Evolutionary conservation across 495 filamentous ascomycete species (phyloP).

Genomic region (Neurospora sp.): DNA sequence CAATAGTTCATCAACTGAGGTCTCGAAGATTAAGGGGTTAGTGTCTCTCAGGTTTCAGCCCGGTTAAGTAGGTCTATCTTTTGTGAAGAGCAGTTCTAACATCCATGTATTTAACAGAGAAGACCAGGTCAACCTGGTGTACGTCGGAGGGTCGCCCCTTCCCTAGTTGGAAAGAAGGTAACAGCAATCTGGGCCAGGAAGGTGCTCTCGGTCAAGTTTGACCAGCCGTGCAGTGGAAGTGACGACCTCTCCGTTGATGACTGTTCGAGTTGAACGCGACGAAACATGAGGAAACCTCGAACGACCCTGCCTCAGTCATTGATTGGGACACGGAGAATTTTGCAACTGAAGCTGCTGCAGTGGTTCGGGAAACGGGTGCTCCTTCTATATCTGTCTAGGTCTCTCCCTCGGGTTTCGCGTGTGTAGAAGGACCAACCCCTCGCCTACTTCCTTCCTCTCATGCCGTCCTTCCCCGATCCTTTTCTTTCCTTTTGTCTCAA

Average conservation of each 20-base stretch:
- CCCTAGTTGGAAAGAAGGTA: neutral
- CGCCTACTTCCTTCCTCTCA: neutral
- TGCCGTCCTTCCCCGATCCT: neutral
- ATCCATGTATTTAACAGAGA: neutral
- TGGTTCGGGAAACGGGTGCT: neutral
- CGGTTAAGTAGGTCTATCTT: neutral
- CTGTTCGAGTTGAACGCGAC: neutral
- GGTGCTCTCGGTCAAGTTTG: neutral
- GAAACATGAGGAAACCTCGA: neutral
- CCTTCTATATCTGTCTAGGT: slow-evolving; percentile 20
- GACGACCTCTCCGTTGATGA: neutral
- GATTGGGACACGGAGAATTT: slow-evolving; percentile 5
- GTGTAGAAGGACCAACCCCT: neutral
- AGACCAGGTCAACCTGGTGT: neutral
- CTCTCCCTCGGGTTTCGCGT: neutral
- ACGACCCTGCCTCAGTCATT: neutral
- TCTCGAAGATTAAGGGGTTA: neutral
- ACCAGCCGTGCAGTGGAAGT: neutral
- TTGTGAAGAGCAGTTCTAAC: neutral
- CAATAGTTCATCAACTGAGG: neutral
- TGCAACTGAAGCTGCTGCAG: neutral
- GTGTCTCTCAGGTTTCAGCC: neutral
- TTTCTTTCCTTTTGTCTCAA: neutral
- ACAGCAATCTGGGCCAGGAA: neutral
- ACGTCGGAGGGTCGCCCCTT: neutral